Base-by-base conservation (phyloP, 768 basidiomycete genomes). In the Termitomyces sp. region DNA sequence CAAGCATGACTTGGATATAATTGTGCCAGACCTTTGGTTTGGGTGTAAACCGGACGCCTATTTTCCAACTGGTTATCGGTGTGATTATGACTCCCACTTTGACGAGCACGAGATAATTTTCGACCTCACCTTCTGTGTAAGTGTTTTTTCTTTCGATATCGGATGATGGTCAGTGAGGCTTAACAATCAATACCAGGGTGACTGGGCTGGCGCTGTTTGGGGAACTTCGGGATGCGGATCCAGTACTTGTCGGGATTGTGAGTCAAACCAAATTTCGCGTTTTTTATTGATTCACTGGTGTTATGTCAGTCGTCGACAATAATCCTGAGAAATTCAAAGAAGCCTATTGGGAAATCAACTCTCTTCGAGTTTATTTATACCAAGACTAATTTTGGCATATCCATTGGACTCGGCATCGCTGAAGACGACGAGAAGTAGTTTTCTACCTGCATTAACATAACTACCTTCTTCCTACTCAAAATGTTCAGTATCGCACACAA, bases 261-360 rank as follows among this genome's bases (percentile, higher is more conserved):
- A 70, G 83, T 70, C n/a, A 19, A 6, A 25, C 10, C 4, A 9
- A 31, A 47, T 37, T 21, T 46, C n/a, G 5, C 4, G 5, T 44
- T 23, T 40, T 19, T 4, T 2, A n/a, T 7, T 7, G 10, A 14
- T 6, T 27, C 48, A 48, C 8, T 27, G 5, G 31, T 54, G 45
- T 29, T 47, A 53, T 31, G 49, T 3, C 51, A 86, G 84, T 77
- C 61, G 87, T 89, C 31, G 68, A 82, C 66, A 78, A 82, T 58
- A 78, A 84, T 61, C 87, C 89, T 0, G 57, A 64, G 5, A 77
- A 75, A 12, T 90, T 90, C 69, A 40, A 58, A 11, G 74, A 86
- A 17, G 85, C 89, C 1, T 90, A 85, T 68, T 91, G 87, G 86
- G 82, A 82, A 59, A 76, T 91, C 68, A 81, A 82, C 62, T 77